Evolutionary conservation across 495 filamentous ascomycete genomes (phyloP).

Genomic region (Talaromyces stipitatus): DNA sequence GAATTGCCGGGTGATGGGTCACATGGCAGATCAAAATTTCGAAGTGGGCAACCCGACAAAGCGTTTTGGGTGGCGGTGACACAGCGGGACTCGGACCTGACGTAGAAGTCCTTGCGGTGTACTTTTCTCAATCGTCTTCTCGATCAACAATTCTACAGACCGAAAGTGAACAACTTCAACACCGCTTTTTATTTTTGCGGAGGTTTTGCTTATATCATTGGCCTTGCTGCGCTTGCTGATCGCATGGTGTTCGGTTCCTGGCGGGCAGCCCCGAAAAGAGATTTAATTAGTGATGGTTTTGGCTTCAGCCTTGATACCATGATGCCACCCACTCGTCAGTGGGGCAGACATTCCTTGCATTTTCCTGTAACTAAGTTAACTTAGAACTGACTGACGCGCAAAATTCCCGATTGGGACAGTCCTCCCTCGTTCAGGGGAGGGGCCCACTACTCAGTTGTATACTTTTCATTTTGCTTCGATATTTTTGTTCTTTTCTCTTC

Average conservation of each 20-base stretch:
- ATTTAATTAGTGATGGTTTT: not conserved
- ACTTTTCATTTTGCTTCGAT: not conserved
- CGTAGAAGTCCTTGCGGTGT: too few relatives aligned
- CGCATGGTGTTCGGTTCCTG: not conserved
- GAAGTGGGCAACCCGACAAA: too few relatives aligned
- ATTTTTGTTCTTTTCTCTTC: not conserved
- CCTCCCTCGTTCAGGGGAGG: not conserved
- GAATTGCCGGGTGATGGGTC: not conserved
- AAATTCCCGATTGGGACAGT: not conserved
- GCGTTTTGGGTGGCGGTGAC: not conserved
- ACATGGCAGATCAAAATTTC: conserved; percentile 2
- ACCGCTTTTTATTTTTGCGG: not conserved
- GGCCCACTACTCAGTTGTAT: not conserved
- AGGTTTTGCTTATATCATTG: not conserved
- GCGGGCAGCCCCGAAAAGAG: not conserved
- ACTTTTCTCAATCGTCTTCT: not conserved
- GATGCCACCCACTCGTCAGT: not conserved
- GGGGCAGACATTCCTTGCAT: not conserved
- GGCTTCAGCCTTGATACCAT: not conserved
- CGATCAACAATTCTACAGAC: not conserved
- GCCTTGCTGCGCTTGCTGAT: not conserved
- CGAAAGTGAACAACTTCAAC: not conserved
- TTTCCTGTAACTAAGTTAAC: not conserved
- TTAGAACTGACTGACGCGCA: conserved; percentile 3
- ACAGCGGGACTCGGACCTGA: not conserved